These are phyloP conservation scores for Suhomyces taliae DNA, from an alignment of 1,139 yeast species.

Conservation along the genomic window DNA sequence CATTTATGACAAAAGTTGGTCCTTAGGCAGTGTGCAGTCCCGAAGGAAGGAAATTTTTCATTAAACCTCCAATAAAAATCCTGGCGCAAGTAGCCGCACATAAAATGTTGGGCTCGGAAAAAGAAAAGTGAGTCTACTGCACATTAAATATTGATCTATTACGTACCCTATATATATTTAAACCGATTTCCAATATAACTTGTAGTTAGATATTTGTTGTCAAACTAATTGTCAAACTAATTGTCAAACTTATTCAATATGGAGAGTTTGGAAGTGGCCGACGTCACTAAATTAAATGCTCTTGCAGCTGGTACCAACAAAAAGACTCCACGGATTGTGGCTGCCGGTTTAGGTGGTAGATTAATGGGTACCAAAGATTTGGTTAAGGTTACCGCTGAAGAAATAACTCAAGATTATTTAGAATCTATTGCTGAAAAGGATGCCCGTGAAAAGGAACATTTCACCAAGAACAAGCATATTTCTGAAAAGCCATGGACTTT, in stretches of 20 bases:
- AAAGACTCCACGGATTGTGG: slow-evolving; percentile 66
- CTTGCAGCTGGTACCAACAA: slow-evolving; percentile 87
- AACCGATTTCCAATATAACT: background rate
- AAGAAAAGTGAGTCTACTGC: slow-evolving; percentile 1
- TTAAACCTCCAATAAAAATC: background rate
- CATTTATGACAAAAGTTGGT: background rate
- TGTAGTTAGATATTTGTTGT: background rate
- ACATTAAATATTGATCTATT: background rate
- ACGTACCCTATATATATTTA: too few relatives aligned
- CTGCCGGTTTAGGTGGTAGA: slow-evolving; percentile 74
- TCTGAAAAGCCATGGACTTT: slow-evolving; percentile 91
- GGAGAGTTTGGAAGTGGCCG: slow-evolving; percentile 53
- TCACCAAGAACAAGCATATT: slow-evolving; percentile 61
- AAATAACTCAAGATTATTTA: slow-evolving; percentile 54
- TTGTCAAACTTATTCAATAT: slow-evolving; percentile 3
- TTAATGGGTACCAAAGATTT: slow-evolving; percentile 79
- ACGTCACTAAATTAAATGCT: slow-evolving; percentile 74
- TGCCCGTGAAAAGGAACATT: slow-evolving; percentile 49
- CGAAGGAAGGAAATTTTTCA: background rate
- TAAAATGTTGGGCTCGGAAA: slow-evolving; percentile 9
- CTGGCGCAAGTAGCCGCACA: slow-evolving; percentile 3
- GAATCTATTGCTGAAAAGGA: slow-evolving; percentile 55
- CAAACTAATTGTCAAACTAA: background rate
- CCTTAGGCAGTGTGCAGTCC: background rate
- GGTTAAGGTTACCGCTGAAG: slow-evolving; percentile 65